Evolutionary conservation across 257 asterid genomes (phyloP).

Genomic region (Solanum pennellii): DNA sequence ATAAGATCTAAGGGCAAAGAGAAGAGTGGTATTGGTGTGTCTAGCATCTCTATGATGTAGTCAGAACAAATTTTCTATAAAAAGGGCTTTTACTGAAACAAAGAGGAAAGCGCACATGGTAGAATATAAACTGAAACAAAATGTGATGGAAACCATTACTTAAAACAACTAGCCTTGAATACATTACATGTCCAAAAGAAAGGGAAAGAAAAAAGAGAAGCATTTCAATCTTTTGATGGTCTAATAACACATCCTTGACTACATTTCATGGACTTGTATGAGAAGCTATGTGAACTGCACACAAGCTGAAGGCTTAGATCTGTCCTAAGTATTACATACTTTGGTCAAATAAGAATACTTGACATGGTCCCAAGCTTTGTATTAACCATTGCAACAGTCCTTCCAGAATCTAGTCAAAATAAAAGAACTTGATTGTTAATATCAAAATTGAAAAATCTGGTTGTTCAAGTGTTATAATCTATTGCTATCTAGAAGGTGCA

Average conservation of each 20-base stretch:
- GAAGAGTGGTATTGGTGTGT: neutral
- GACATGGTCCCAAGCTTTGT: neutral
- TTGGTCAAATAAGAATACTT: neutral
- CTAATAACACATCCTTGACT: neutral
- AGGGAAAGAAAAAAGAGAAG: neutral
- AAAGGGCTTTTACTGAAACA: neutral
- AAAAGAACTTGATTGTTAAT: neutral
- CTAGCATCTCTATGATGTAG: neutral
- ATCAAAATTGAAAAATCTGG: neutral
- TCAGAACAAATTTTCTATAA: neutral
- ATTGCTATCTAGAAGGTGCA: neutral
- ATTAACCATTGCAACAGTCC: neutral
- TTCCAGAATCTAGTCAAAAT: neutral
- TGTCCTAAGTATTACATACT: neutral
- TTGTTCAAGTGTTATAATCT: neutral
- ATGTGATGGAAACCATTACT: neutral
- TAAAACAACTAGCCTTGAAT: neutral
- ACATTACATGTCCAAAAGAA: neutral
- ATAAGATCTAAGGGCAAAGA: neutral
- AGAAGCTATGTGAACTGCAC: neutral
- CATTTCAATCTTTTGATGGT: neutral
- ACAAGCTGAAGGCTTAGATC: neutral
- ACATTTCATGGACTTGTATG: neutral
- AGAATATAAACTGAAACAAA: neutral
- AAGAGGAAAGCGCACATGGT: neutral